These are phyloP conservation scores for Powellomyces hirtus DNA, from an alignment of 192 early-diverging fungal genomes.

Conservation along the genomic window DNA sequence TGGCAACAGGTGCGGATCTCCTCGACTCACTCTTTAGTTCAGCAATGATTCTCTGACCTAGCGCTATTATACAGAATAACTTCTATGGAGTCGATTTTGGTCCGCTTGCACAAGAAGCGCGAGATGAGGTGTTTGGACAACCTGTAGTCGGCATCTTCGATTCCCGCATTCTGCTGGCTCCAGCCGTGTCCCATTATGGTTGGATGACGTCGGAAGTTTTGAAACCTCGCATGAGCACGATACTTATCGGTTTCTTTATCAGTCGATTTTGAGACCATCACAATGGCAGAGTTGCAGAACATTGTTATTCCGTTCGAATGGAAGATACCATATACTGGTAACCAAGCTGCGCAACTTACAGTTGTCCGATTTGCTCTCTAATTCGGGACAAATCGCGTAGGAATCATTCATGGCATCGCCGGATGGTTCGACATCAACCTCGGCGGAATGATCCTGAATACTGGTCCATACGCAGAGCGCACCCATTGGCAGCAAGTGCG, in stretches of 20 bases:
- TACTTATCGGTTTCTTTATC: not conserved
- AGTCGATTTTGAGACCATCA: constrained; percentile 86
- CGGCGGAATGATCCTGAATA: constrained; percentile 80
- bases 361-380: not conserved
- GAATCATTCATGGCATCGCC: constrained; percentile 85
- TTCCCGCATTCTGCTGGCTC: constrained; percentile 70
- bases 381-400: too few relatives aligned
- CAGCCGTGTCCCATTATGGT: constrained; percentile 54
- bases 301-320: constrained; percentile 84
- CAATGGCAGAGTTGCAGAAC: constrained; percentile 73
- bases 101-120: constrained; percentile 76
- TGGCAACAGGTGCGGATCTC: constrained; percentile 70
- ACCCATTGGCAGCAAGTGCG: constrained; percentile 99
- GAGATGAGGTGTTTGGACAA: constrained; percentile 85
- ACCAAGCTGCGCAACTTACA: not conserved
- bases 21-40: too few relatives aligned
- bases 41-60: too few relatives aligned
- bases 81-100: constrained; percentile 95
- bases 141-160: constrained; percentile 96
- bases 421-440: constrained; percentile 96
- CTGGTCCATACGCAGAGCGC: constrained; percentile 76
- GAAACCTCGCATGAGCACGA: too few relatives aligned
- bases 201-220: constrained; percentile 12
- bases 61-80: constrained; percentile 40
- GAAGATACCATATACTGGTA: constrained; percentile 79